Evolutionary conservation across 164 flowering plant species (phyloP), one percentile per base, ranked within the genome.

Genomic region (Stephania japonica): DNA sequence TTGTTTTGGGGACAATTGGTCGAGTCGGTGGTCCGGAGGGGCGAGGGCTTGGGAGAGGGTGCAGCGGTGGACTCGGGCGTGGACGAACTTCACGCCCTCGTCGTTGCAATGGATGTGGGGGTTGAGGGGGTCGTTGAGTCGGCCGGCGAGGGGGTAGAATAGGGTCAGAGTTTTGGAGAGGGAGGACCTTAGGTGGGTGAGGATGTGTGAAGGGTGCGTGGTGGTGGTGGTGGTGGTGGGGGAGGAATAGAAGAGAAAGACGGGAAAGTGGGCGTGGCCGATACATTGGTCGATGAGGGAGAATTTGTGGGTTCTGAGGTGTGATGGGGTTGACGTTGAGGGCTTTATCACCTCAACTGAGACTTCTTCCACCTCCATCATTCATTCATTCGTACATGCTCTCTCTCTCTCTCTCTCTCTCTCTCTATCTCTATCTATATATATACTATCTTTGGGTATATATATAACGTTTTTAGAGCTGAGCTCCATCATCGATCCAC

Each of bases 141-240:
- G 38, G 42, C 71, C 70, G 3, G 71, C 67, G 12, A 68, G 6
- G 1, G 49, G 71, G 67, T 74, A 53, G 71, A 67, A 74, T 13
- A 1, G 71, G 41, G 76, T 53, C 53, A 74, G 25, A 11, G 72
- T 42, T 38, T 74, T 42, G 2, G 76, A 68, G 21, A 74, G 25
- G 7, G 76, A 74, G 21, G 41, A 32, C 71, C 38, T 74, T 4
- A 73, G 75, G 18, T 27, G 38, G 32, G 65, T 21, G 27, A 27
- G 5, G 21, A 4, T 14, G 53, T 68, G 14, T 10, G 1, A 24
- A 25, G 42, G 13, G 5, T 50, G 32, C 21, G 1, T 4, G 5
- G 8, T 10, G 18, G 38, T 32, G n/a, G n/a, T 10, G 18, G 38
- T 32, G 38, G 2, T 32, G 38, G 38, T 32, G 38, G 38, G 38